Evolutionary conservation across 495 filamentous ascomycete genomes (phyloP).

Genomic region (Parachaetomium inaequale): DNA sequence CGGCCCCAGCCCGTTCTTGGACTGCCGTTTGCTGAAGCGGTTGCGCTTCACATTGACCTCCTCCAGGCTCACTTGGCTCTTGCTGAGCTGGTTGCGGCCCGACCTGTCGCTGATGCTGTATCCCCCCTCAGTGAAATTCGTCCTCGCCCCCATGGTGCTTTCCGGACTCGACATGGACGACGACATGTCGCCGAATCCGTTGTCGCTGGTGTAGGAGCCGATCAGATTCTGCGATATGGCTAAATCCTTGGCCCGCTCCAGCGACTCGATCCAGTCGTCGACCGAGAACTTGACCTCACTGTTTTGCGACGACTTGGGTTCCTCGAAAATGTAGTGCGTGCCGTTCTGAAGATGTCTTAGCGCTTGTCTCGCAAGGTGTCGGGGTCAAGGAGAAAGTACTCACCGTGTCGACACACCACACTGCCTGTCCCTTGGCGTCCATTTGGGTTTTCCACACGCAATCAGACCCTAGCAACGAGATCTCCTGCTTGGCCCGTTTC

Average conservation of each 20-base stretch:
- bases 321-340: conserved; percentile 91
- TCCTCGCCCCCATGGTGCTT: conserved; percentile 61
- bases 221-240: conserved; percentile 65
- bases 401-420: conserved; percentile 94
- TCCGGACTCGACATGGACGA: conserved; percentile 71
- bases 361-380: background rate
- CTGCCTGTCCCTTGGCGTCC: conserved; percentile 76
- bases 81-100: conserved; percentile 50
- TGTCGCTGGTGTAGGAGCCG: conserved; percentile 65
- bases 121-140: conserved; percentile 35
- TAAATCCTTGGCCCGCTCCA: conserved; percentile 79
- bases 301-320: conserved; percentile 30
- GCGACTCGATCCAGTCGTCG: conserved; percentile 82
- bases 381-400: conserved; percentile 32
- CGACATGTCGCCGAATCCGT: conserved; percentile 66
- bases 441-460: conserved; percentile 72
- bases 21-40: conserved; percentile 84
- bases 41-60: conserved; percentile 59
- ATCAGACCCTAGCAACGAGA: conserved; percentile 70
- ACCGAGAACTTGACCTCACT: conserved; percentile 50
- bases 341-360: conserved; percentile 57
- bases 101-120: conserved; percentile 48
- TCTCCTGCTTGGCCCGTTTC: conserved; percentile 89
- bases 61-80: conserved; percentile 53
- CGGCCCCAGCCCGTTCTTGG: conserved; percentile 82